Base-by-base conservation (phyloP, 225 moss, liverwort and hornwort genomes). In the Bryoerythrophyllum caledonicum region DNA sequence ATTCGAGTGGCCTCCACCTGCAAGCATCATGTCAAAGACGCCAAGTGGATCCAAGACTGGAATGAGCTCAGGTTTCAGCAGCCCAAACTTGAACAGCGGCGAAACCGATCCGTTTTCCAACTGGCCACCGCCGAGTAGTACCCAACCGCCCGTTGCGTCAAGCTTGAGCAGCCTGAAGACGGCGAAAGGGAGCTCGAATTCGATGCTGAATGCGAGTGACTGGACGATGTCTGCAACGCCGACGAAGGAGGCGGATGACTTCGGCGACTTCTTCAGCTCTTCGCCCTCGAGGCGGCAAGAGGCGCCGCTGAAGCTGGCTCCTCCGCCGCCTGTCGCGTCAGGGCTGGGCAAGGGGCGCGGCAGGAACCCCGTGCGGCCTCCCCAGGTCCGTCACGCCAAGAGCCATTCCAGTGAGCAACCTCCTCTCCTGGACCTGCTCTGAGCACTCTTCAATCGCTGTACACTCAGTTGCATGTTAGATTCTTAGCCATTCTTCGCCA, bases 281-380 rank as follows among this genome's bases (percentile, higher is more conserved):
- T 82, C 48, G 15, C 6, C 44, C 12, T 14, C 48, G 48, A 79
- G 79, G 59, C 80, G 72, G 35, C 86, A 86, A 51, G 81, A 84
- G 11, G 79, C 79, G 28, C 88, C 92, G 7, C 84, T 85, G 80
- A 94, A 86, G 64, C 57, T 96, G 66, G 91, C 91, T 53, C 96
- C 96, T 53, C 96, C 96, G 40, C 94, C 96, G n/a, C 41, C 71
- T 53, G 19, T 49, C 5, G 55, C 90, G 17, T 83, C 91, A 4
- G 94, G 96, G 34, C 84, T 96, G 37, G 96, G 96, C 14, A 96
- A 90, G 84, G 96, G 96, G 65, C 80, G 92, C 72, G 94, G 96
- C 24, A 87, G 96, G 65, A 96, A 94, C 35, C 90, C 92, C 25
- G 89, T 91, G 38, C 81, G 91, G 44, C 89, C 92, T 61, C 80